Conservation (phyloP, 225 moss, liverwort and hornwort genomes). For the Straminergon stramineum region DNA sequence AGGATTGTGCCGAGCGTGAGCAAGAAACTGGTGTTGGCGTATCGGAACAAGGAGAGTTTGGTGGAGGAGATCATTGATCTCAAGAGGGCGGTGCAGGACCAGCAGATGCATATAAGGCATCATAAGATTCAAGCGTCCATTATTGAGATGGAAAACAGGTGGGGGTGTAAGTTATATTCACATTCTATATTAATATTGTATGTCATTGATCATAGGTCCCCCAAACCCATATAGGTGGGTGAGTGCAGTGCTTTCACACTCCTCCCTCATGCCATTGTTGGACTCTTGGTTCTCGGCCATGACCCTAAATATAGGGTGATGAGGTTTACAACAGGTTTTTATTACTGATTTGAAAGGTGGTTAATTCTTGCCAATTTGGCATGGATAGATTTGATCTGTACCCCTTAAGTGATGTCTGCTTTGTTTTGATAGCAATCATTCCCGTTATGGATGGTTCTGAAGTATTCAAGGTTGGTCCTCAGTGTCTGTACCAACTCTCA, state of each 20-base stretch:
- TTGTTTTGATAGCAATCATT: background rate
- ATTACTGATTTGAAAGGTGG: background rate
- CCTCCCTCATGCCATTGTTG: background rate
- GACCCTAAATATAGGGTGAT: background rate
- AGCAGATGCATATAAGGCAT: conserved; percentile 78
- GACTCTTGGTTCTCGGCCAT: background rate
- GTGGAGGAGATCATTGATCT: conserved; percentile 82
- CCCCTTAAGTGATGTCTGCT: background rate
- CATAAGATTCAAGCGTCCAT: conserved; percentile 91
- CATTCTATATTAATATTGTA: background rate
- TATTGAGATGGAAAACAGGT: conserved; percentile 92
- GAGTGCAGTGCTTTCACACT: background rate
- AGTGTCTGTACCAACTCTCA: background rate
- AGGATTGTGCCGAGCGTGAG: conserved; percentile 75
- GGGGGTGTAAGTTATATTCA: background rate
- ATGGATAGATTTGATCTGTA: background rate
- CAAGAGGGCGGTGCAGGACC: conserved; percentile 74
- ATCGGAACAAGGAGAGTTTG: conserved; percentile 76
- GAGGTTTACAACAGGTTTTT: background rate
- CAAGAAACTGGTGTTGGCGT: conserved; percentile 68
- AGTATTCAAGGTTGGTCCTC: background rate
- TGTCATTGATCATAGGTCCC: background rate
- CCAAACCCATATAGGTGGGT: background rate
- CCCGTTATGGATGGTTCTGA: background rate
- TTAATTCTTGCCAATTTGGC: background rate